A percentile compares a stretch with the other conserved stretches of the same genome.
Conservation (phyloP, 2,329 filamentous ascomycete genomes). For the Daldinia eschscholtzii region DNA sequence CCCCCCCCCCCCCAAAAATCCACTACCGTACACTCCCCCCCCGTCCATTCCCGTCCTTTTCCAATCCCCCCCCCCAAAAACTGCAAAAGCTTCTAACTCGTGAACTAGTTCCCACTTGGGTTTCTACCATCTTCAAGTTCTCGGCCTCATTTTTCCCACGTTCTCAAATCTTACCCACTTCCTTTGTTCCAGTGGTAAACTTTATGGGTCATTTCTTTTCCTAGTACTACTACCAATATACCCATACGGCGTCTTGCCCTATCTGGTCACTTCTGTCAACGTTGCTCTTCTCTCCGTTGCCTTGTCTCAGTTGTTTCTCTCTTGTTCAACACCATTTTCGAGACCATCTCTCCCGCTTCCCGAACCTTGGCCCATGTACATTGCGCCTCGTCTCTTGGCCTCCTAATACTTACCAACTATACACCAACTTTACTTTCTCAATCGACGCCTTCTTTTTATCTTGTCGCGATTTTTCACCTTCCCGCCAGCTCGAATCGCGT, state of each 20-base stretch:
- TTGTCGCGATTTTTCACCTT: slow-evolving; percentile 25
- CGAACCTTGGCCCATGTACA: slow-evolving; percentile 29
- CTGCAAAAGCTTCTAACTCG: slow-evolving; percentile 32
- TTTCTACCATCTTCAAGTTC: slow-evolving; percentile 39
- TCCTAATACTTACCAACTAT: slow-evolving; percentile 25
- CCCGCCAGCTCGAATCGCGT: slow-evolving; percentile 29
- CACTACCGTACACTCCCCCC: slow-evolving; percentile 27
- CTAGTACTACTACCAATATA: slow-evolving; percentile 30
- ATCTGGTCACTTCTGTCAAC: slow-evolving; percentile 38
- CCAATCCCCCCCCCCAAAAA: slow-evolving; percentile 18
- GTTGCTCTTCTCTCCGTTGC: slow-evolving; percentile 20
- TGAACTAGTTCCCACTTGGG: slow-evolving; percentile 43
- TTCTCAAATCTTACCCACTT: slow-evolving; percentile 32
- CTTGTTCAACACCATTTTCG: slow-evolving; percentile 27
- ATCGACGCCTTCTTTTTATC: slow-evolving; percentile 20
- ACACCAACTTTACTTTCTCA: slow-evolving; percentile 18
- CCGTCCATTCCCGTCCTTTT: slow-evolving; percentile 35
- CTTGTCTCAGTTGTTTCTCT: slow-evolving; percentile 15
- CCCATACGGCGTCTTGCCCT: slow-evolving; percentile 32
- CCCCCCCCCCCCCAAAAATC: slow-evolving; percentile 12
- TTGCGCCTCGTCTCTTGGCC: slow-evolving; percentile 31
- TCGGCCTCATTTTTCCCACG: slow-evolving; percentile 46
- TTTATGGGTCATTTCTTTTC: slow-evolving; percentile 39
- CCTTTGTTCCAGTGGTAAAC: slow-evolving; percentile 27
- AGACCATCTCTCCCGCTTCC: slow-evolving; percentile 27